These are phyloP conservation scores for Corymbia citriodora DNA, from an alignment of 441 rosid species.

Conservation along the genomic window DNA sequence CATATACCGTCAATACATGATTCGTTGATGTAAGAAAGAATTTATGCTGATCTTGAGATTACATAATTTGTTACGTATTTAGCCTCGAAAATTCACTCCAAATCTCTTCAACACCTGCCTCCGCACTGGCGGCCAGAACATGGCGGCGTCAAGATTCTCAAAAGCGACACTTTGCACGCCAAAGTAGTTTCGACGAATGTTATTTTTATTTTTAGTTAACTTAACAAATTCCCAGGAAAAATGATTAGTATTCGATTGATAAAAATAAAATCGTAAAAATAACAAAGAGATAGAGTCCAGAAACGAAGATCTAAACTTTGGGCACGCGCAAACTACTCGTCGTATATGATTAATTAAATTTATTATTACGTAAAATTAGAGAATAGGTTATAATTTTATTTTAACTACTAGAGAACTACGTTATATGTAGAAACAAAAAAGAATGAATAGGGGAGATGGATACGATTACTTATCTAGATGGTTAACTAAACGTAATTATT, in stretches of 20 bases:
- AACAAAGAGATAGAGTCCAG: neutral
- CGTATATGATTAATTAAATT: neutral
- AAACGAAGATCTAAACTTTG: neutral
- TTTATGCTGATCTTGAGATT: neutral
- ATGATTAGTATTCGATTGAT: neutral
- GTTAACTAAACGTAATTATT: neutral
- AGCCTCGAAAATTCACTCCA: neutral
- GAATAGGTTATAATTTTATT: neutral
- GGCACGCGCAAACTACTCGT: neutral
- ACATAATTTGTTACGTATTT: neutral
- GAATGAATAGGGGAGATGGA: neutral
- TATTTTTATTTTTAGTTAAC: too few relatives aligned
- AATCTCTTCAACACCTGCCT: neutral
- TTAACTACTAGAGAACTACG: neutral
- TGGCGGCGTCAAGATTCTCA: too few relatives aligned
- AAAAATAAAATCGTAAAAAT: neutral
- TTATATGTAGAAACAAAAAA: neutral
- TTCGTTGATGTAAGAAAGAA: neutral
- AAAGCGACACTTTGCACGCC: too few relatives aligned
- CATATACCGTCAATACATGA: neutral
- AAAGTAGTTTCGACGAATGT: neutral
- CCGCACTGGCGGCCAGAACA: neutral
- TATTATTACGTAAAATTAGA: neutral
- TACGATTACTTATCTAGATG: neutral
- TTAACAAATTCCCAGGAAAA: neutral